Evolutionary conservation across 2,329 filamentous ascomycete species (phyloP), one percentile per base, ranked within the genome.

Genomic region (Trichoderma sp.): DNA sequence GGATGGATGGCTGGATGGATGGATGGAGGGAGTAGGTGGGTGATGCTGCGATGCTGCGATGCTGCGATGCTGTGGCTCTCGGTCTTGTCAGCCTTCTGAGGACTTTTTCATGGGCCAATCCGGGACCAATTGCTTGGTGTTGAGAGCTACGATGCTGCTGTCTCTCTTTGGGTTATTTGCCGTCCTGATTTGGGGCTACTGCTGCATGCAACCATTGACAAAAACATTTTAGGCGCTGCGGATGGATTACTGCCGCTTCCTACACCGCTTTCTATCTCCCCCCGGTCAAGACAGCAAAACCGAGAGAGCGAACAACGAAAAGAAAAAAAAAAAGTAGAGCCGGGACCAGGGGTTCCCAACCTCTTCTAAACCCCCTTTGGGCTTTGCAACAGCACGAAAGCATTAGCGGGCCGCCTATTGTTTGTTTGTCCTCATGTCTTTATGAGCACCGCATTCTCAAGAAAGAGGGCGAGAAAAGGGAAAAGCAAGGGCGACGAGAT

Each of bases 221-320:
- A 51, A 34, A 43, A 13, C n/a, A 39, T 10, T 16, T 18, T 37
- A 58, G 26, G 26, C 21, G 26, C 63, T 13, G 14, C 61, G 61
- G 60, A 46, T 66, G 37, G 28, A 16, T 56, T 66, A 43, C 58
- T 66, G 63, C 63, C 63, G 63, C 39, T 26, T 66, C 39, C 24
- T 32, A 59, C 46, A 49, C 46, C 46, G 46, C 46, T 66, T 34
- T 61, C 37, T 56, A 32, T 14, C 37, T n/a, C 63, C 37, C 63
- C 63, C 63, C 28, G 30, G 52, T 58, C 28, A 30, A 18, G 26
- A 55, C 28, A 55, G 16, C 39, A 32, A 32, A 54, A n/a, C 37
- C 16, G 10, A 28, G 21, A 39, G 34, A 61, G 30, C n/a, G 4
- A 63, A 51, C 16, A 46, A 60, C 14, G 43, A 21, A 52, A 63